phyloP scores from a whole-genome alignment of 2,329 filamentous ascomycete genomes.

The Orbilia oligospora region DNA sequence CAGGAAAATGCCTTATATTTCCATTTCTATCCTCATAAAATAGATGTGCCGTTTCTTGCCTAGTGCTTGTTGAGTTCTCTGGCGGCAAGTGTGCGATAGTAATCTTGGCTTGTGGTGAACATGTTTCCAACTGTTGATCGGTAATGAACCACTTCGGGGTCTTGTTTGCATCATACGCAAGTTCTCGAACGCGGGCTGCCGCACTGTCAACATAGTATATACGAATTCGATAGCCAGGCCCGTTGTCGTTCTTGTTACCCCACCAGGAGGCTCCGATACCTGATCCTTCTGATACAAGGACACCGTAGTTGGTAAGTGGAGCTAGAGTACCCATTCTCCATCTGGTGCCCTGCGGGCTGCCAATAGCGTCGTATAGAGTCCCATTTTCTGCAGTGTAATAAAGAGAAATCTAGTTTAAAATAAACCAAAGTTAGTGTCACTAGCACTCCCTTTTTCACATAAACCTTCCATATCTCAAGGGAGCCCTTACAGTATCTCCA shows the following conservation, averaged over 20 bases:
- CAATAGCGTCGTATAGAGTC: conserved; percentile 42
- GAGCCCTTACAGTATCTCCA: conserved; percentile 29
- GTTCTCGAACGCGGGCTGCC: conserved; percentile 43
- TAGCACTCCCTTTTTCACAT: neutral
- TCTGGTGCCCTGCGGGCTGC: conserved; percentile 26
- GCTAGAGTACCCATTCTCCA: conserved; percentile 51
- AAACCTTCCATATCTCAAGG: neutral
- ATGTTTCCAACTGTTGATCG: conserved; percentile 35
- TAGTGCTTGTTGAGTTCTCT: conserved; percentile 25
- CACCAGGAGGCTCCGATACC: conserved; percentile 50
- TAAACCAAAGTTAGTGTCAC: neutral
- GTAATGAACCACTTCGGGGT: conserved; percentile 55
- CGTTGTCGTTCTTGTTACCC: conserved; percentile 30
- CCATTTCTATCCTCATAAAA: conserved; percentile 45
- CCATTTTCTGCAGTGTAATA: conserved; percentile 52
- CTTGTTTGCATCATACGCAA: conserved; percentile 49
- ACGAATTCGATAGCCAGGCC: conserved; percentile 44
- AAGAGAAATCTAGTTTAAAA: conserved; percentile 41
- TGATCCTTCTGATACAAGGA: conserved; percentile 47
- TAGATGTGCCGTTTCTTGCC: conserved; percentile 41
- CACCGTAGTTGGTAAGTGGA: conserved; percentile 45
- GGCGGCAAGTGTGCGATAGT: conserved; percentile 43
- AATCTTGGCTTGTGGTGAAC: conserved; percentile 46
- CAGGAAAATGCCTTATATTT: conserved; percentile 47
- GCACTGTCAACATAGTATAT: conserved; percentile 58